Conservation (phyloP, 441 rosid genomes). For the Gossypium aridum region DNA sequence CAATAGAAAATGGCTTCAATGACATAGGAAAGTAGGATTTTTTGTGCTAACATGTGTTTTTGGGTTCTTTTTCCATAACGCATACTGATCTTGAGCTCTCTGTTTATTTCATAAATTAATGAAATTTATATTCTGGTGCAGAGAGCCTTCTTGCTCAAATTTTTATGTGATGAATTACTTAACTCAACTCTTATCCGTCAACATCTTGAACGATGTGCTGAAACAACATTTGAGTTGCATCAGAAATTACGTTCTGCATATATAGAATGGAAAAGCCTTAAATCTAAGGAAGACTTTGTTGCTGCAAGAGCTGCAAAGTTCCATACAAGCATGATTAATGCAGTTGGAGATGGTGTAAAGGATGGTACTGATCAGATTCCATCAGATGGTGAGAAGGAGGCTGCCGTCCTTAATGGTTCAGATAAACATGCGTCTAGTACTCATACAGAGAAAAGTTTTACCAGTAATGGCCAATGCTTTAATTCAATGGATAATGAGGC, state of each 20-base stretch:
- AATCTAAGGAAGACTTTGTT: constrained; percentile 64
- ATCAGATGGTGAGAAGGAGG: constrained; percentile 28
- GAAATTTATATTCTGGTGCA: constrained; percentile 37
- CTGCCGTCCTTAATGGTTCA: constrained; percentile 28
- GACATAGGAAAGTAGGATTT: background rate
- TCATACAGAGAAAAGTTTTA: constrained; percentile 23
- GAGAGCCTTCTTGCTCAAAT: constrained; percentile 78
- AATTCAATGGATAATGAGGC: constrained; percentile 16
- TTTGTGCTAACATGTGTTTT: background rate
- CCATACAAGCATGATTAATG: constrained; percentile 30
- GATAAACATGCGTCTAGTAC: constrained; percentile 20
- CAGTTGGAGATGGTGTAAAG: constrained; percentile 36
- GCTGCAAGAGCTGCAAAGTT: constrained; percentile 54
- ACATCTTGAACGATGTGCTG: constrained; percentile 90
- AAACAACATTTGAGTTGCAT: constrained; percentile 69
- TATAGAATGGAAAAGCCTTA: constrained; percentile 63
- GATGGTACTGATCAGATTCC: constrained; percentile 35
- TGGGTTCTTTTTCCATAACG: background rate
- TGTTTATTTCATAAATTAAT: constrained; percentile 3
- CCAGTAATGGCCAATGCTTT: constrained; percentile 12
- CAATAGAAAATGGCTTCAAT: background rate
- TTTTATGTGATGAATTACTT: constrained; percentile 89
- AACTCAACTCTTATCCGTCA: constrained; percentile 76
- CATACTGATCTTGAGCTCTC: constrained; percentile 4
- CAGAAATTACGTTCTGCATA: constrained; percentile 73